Base-by-base conservation (phyloP, 2,329 filamentous ascomycete genomes). In the Volutella citrinella region DNA sequence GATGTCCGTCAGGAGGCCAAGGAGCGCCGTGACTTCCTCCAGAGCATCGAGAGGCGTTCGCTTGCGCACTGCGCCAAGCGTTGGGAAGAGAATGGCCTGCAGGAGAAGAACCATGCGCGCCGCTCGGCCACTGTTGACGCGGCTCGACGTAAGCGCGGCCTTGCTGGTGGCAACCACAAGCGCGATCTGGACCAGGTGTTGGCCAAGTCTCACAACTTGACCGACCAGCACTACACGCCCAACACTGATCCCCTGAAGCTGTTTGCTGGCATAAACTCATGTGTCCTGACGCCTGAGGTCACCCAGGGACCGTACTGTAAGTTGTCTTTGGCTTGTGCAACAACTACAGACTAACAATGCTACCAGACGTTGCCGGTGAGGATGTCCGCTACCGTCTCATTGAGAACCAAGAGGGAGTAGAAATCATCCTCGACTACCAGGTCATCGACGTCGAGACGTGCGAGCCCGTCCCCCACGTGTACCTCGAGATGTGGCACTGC, bases 251-350 rank as follows among this genome's bases (percentile, higher is more conserved):
- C 59, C 7, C 46, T 48, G 28, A 54, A 44, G 38, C 51, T 69
- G 8, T 70, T 70, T 39, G 52, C 59, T 4, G 56, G 57, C 15
- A 61, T 62, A 30, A 59, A 55, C 18, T 63, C 66, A 12, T 76
- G 72, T 34, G 59, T 73, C 10, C 56, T 76, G 17, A 67, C 61
- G 5, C 69, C 70, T 0, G 72, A 75, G 44, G 66, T 68, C 10
- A 74, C 69, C 4, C 60, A 73, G 47, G 72, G 72, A 3, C 72
- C 72, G 45, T 50, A 66, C 57, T 48, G 68, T 60, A 51, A 28
- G 30, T 19, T 7, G n/a, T n/a, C n/a, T n/a, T n/a, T n/a, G n/a
- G n/a, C n/a, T n/a, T n/a, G n/a, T n/a, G n/a, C n/a, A n/a, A n/a
- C n/a, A n/a, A n/a, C n/a, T n/a, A n/a, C n/a, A n/a, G n/a, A 4